phyloP scores from a whole-genome alignment of 495 filamentous ascomycete species.

The Tuber borchii region DNA sequence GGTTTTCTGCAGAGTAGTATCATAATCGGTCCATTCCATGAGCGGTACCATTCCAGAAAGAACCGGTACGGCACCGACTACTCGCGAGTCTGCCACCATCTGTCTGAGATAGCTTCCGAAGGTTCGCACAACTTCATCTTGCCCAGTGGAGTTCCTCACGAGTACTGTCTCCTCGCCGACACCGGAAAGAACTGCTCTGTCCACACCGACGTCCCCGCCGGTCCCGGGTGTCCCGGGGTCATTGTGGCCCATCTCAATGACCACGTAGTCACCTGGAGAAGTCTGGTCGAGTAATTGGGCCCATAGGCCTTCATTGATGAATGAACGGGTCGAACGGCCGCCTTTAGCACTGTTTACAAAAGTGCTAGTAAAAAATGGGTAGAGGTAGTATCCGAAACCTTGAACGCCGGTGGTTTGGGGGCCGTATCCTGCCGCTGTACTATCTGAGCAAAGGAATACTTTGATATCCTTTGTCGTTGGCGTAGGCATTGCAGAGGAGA shows the following conservation, averaged over 20 bases:
- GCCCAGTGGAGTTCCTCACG: conserved; percentile 19
- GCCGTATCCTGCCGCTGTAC: conserved; percentile 25
- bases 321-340: conserved; percentile 30
- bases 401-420: conserved; percentile 21
- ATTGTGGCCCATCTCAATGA: conserved; percentile 37
- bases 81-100: conserved; percentile 29
- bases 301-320: conserved; percentile 33
- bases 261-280: conserved; percentile 26
- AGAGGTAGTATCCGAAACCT: conserved; percentile 37
- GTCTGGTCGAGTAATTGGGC: conserved; percentile 20
- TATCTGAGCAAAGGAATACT: conserved; percentile 28
- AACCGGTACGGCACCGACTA: conserved; percentile 4
- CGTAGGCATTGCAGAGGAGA: conserved; percentile 8
- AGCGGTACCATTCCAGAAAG: conserved; percentile 33
- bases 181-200: conserved; percentile 23
- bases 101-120: conserved; percentile 31
- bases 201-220: conserved; percentile 23
- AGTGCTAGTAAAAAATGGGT: conserved; percentile 16
- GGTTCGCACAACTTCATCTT: conserved; percentile 22
- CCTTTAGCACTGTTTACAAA: conserved; percentile 21
- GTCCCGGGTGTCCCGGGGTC: conserved; percentile 29
- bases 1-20: conserved; percentile 11
- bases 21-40: conserved; percentile 18
- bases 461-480: conserved; percentile 7
- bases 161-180: conserved; percentile 25